Evolutionary conservation across 2,329 filamentous ascomycete genomes (phyloP).

Genomic region (Plectosphaerella sp.): DNA sequence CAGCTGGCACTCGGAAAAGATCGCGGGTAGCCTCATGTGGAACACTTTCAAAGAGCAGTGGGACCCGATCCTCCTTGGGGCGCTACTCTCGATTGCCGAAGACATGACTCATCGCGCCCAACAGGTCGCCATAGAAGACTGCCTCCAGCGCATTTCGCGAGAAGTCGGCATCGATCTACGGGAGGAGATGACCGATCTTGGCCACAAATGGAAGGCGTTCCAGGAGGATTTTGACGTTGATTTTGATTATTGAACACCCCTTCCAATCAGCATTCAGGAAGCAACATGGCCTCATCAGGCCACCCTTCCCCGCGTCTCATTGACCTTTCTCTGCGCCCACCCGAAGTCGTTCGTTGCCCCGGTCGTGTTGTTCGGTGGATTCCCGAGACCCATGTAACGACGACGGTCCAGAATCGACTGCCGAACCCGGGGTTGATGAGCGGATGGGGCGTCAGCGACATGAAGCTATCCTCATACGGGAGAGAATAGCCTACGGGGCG

Average conservation of each 20-base stretch:
- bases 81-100: constrained; percentile 18
- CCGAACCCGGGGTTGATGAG: too few species aligned
- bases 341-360: background rate
- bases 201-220: background rate
- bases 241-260: background rate
- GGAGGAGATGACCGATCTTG: constrained; percentile 4
- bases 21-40: constrained; percentile 20
- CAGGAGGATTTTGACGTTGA: background rate
- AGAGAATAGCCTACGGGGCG: background rate
- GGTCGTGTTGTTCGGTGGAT: background rate
- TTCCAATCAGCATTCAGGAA: background rate
- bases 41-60: constrained; percentile 25
- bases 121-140: constrained; percentile 15
- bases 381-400: background rate
- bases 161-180: constrained; percentile 13
- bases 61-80: constrained; percentile 23
- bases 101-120: constrained; percentile 21
- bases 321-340: too few species aligned
- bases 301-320: too few species aligned
- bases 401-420: background rate
- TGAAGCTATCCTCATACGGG: background rate
- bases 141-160: constrained; percentile 10
- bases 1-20: constrained; percentile 23
- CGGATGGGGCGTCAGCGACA: background rate
- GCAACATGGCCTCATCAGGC: background rate